These are phyloP conservation scores for Coleophoma cylindrospora DNA, from an alignment of 2,329 filamentous ascomycete species.

Conservation along the genomic window DNA sequence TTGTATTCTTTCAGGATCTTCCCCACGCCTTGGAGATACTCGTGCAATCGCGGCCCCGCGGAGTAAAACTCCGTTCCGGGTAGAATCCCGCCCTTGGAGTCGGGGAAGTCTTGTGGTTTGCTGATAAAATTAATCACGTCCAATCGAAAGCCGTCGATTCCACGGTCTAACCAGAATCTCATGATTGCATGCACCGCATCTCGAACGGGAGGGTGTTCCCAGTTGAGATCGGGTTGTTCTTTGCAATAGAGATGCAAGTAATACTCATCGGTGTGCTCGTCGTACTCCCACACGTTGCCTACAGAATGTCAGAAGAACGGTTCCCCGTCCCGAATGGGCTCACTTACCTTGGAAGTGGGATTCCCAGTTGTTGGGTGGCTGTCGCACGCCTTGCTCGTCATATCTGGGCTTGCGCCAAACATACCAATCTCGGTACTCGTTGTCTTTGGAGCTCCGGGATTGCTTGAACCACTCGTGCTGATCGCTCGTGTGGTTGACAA, in stretches of 20 bases:
- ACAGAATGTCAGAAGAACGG: slow-evolving; percentile 18
- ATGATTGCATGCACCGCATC: slow-evolving; percentile 65
- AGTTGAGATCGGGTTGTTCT: slow-evolving; percentile 79
- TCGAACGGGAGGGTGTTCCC: slow-evolving; percentile 63
- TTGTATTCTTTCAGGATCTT: slow-evolving; percentile 41
- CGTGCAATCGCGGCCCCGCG: slow-evolving; percentile 56
- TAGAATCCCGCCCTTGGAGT: not conserved
- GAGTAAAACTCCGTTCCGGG: slow-evolving; percentile 24
- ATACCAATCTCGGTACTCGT: slow-evolving; percentile 55
- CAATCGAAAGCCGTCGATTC: slow-evolving; percentile 67
- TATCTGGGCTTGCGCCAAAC: slow-evolving; percentile 56
- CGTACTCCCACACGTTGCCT: slow-evolving; percentile 62
- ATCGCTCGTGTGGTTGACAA: slow-evolving; percentile 72
- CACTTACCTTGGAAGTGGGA: slow-evolving; percentile 40
- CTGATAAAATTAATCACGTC: slow-evolving; percentile 62
- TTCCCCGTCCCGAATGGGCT: too few species aligned
- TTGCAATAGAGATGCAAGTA: slow-evolving; percentile 71
- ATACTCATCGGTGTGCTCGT: slow-evolving; percentile 65
- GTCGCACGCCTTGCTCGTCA: slow-evolving; percentile 50
- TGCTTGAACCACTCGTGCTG: slow-evolving; percentile 61
- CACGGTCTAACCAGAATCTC: slow-evolving; percentile 72
- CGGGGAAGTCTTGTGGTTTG: slow-evolving; percentile 23
- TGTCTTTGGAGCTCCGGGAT: slow-evolving; percentile 41
- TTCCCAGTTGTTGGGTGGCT: slow-evolving; percentile 71
- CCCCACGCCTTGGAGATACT: slow-evolving; percentile 42